Conservation (phyloP, 1,284 basidiomycete species). For the Rhizoctonia solani region DNA sequence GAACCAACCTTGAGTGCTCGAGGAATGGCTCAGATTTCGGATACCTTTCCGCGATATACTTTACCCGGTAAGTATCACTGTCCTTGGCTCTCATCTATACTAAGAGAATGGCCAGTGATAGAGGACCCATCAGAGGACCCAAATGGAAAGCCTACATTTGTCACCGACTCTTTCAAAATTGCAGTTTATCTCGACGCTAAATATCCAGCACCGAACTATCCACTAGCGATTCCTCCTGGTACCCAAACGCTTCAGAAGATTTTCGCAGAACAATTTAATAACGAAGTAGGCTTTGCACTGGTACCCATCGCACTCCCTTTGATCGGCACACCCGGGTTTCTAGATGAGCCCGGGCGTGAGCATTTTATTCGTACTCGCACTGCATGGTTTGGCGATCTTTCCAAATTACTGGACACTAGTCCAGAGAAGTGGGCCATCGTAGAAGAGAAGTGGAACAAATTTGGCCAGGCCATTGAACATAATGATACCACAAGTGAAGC, state of each 20-base stretch:
- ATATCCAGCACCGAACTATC: constrained; percentile 25
- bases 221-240: constrained; percentile 8
- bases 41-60: constrained; percentile 8
- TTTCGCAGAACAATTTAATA: constrained; percentile 7
- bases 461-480: no score
- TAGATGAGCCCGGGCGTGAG: constrained; percentile 33
- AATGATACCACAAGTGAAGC: background rate
- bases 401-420: background rate
- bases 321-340: constrained; percentile 28
- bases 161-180: constrained; percentile 35
- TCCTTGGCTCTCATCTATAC: background rate
- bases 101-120: constrained; percentile 12
- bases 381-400: background rate
- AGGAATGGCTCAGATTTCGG: constrained; percentile 44
- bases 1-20: constrained; percentile 35
- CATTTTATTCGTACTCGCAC: constrained; percentile 21
- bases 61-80: constrained; percentile 1
- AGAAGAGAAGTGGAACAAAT: constrained; percentile 6
- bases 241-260: constrained; percentile 33
- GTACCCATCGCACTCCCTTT: constrained; percentile 20
- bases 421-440: background rate
- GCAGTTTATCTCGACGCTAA: constrained; percentile 34
- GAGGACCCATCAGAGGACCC: constrained; percentile 34
- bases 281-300: constrained; percentile 17
- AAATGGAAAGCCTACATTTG: constrained; percentile 7